Base-by-base conservation (phyloP, 768 basidiomycete genomes). In the Mrakia blollopis region DNA sequence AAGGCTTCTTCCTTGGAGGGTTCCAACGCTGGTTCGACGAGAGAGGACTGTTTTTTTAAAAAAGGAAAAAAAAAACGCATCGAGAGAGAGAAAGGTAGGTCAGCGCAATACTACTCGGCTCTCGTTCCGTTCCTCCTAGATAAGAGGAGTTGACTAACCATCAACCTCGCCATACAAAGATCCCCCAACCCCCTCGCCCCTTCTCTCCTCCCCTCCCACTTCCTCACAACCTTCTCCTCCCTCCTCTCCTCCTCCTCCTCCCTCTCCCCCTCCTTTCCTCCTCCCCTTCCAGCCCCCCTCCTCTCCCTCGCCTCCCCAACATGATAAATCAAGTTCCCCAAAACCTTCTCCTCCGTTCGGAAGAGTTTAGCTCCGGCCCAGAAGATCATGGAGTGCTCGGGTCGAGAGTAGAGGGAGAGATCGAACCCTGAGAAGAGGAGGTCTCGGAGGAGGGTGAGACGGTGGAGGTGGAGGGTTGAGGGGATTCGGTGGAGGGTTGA, bases 371-470 rank as follows among this genome's bases (percentile, higher is more conserved):
- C 30, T 14, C 39, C 70, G 0, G 72, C 76, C 76, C 76, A 77
- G 60, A 37, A 77, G n/a, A 77, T 39, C 70, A 73, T 72, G 3
- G 76, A 37, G 32, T 44, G 28, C 11, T 77, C 76, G 13, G 28
- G 37, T 9, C n/a, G 10, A 37, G 44, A 18, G 63, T 77, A 77
- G 25, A 77, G 76, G 14, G 21, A 50, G 62, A 77, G 72, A 25
- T 73, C 50, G 37, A 77, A 77, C 25, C 76, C 76, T 18, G 76
- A 35, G n/a, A 77, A 72, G 63, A 77, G 62, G 10, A 63, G 35
- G 50, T 77, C 70, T n/a, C 71, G 63, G 25, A 63, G 37, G n/a
- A 77, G 76, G 30, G 44, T 30, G n/a, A 77, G 32, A 0, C 76
- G 76, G 35, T 77, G 76, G 13, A 73, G 63, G 28, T 68, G 70